Evolutionary conservation across 495 filamentous ascomycete species (phyloP).

Genomic region (Trichoderma reesei): DNA sequence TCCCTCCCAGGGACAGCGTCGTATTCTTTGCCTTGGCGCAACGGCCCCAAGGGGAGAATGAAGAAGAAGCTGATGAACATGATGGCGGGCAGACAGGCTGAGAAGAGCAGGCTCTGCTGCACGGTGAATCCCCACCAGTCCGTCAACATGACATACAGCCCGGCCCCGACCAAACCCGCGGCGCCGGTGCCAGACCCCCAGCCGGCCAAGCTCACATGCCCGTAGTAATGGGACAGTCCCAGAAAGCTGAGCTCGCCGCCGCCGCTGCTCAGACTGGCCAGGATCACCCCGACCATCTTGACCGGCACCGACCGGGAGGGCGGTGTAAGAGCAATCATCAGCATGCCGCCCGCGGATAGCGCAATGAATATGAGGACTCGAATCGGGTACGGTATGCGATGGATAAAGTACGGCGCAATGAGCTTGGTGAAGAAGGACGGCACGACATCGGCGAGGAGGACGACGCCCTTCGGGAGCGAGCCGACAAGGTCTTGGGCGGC

Average conservation of each 20-base stretch:
- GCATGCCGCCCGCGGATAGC: slow-evolving; percentile 73
- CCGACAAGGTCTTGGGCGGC: slow-evolving; percentile 95
- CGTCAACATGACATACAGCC: slow-evolving; percentile 75
- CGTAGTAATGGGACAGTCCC: slow-evolving; percentile 87
- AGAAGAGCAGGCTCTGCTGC: slow-evolving; percentile 58
- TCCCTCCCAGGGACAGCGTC: slow-evolving; percentile 34
- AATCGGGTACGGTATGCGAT: slow-evolving; percentile 65
- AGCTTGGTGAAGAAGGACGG: slow-evolving; percentile 85
- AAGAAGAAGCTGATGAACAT: slow-evolving; percentile 83
- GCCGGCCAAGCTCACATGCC: slow-evolving; percentile 76
- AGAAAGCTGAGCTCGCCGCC: slow-evolving; percentile 84
- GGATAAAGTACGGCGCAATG: slow-evolving; percentile 85
- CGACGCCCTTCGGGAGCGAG: slow-evolving; percentile 77
- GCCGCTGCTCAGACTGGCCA: slow-evolving; percentile 76
- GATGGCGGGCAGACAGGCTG: slow-evolving; percentile 65
- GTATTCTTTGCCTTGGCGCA: slow-evolving; percentile 39
- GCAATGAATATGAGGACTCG: slow-evolving; percentile 64
- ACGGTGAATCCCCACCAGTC: slow-evolving; percentile 66
- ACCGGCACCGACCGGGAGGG: slow-evolving; percentile 50
- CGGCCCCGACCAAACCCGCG: slow-evolving; percentile 78
- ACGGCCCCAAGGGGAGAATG: slow-evolving; percentile 54
- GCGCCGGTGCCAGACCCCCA: slow-evolving; percentile 93
- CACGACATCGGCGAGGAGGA: slow-evolving; percentile 86
- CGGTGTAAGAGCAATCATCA: slow-evolving; percentile 73
- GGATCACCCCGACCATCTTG: slow-evolving; percentile 74